Evolutionary conservation across 768 basidiomycete species (phyloP), one percentile per base, ranked within the genome.

Genomic region (Phallus indusiatus): DNA sequence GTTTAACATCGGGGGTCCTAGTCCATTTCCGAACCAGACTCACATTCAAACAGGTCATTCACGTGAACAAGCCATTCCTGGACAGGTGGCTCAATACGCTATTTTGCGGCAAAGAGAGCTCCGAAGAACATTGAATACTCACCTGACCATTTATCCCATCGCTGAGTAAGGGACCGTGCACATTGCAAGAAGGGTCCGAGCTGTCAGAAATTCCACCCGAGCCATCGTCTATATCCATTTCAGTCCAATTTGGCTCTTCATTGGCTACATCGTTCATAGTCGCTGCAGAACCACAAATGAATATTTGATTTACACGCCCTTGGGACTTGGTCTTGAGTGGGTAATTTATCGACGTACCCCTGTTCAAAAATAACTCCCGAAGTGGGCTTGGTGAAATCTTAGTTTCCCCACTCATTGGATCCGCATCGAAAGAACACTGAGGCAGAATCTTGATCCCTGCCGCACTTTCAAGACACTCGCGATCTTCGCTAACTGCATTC

Each of bases 141-240:
- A 59, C 57, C 57, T 59, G 57, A 59, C 47, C 57, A 50, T 51
- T 5, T 47, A 8, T 10, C 52, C 33, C 28, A 53, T 11, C 12
- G 22, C 49, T 34, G n/a, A 51, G 52, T 20, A 36, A 52, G 50
- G 28, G 8, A 14, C 37, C 34, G 50, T 59, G 50, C 28, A 36
- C 14, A 16, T 42, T 48, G 34, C 16, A 51, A 59, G 24, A 36
- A 52, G 47, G 21, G 4, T n/a, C 35, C 34, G 33, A 59, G 18
- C 42, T 33, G 55, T 46, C 11, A 42, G n/a, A 42, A 42, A 42
- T 42, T 28, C 28, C 42, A 42, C 12, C n/a, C 3, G 42, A 42
- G n/a, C 9, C n/a, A 42, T 42, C 2, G 3, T 42, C 42, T n/a
- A 42, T 42, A 10, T 42, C 4, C 42, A n/a, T 42, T 42, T 42